Evolutionary conservation across 73 alveolate genomes (phyloP).

Genomic region (Blepharisma japonicum): DNA sequence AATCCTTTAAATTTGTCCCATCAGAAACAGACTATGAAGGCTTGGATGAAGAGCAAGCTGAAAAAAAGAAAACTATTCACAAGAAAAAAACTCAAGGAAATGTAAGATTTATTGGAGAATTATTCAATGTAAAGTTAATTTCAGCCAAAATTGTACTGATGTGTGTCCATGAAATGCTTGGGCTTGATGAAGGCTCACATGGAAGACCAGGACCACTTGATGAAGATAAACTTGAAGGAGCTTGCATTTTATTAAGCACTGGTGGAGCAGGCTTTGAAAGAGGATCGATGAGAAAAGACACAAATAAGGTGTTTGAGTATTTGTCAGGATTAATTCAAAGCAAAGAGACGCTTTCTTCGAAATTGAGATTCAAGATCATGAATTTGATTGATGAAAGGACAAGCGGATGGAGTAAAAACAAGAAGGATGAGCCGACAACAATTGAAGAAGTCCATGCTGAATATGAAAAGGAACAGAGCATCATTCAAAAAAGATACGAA

Average conservation of each 20-base stretch:
- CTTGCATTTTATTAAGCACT: background rate
- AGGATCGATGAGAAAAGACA: background rate
- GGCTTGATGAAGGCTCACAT: background rate
- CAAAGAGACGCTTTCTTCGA: background rate
- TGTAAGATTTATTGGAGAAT: constrained; percentile 28
- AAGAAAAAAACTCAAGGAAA: constrained; percentile 23
- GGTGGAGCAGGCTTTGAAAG: constrained; percentile 14
- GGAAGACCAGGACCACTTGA: background rate
- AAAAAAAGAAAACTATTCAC: background rate
- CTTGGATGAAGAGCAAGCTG: background rate
- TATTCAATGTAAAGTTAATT: constrained; percentile 10
- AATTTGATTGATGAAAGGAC: background rate
- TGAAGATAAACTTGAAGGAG: constrained; percentile 17
- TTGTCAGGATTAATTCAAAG: background rate
- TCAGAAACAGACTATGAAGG: background rate
- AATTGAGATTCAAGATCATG: constrained; percentile 3
- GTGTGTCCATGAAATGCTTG: background rate
- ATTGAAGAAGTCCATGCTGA: constrained; percentile 27
- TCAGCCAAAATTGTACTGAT: constrained; percentile 8
- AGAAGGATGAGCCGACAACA: background rate
- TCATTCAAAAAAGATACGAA: background rate
- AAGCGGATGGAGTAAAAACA: constrained; percentile 5
- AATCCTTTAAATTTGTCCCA: background rate
- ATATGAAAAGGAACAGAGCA: background rate
- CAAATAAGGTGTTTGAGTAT: background rate